Conservation (phyloP, 164 flowering plant genomes). For the Piper longum region DNA sequence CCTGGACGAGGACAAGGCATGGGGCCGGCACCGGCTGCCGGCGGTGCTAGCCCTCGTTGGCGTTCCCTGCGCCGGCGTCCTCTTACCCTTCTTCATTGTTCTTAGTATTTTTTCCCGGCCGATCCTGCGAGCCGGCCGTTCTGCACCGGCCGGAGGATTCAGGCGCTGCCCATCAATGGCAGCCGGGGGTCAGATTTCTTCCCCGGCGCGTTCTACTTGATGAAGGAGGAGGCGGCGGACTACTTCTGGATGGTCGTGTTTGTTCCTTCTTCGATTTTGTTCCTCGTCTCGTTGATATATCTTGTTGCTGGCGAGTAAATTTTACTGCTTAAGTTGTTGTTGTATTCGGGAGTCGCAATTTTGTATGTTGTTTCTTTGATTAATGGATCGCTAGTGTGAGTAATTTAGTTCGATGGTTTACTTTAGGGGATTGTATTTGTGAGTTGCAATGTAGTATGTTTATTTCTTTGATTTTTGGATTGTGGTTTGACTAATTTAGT, state of each 20-base stretch:
- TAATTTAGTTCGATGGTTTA: no score
- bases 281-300: constrained; percentile 36
- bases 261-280: constrained; percentile 49
- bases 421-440: no score
- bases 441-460: no score
- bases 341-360: no score
- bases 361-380: no score
- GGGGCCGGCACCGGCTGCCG: constrained; percentile 57
- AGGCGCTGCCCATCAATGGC: constrained; percentile 26
- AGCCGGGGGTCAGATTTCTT: constrained; percentile 39
- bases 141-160: constrained; percentile 36
- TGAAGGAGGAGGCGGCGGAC: constrained; percentile 74
- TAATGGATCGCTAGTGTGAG: no score
- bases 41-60: constrained; percentile 12
- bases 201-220: constrained; percentile 68
- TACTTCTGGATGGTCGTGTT: constrained; percentile 84
- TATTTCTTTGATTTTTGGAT: not conserved
- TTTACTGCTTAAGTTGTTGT: not conserved
- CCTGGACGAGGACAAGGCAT: constrained; percentile 70
- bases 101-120: constrained; percentile 61
- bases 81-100: constrained; percentile 37
- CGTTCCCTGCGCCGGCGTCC: constrained; percentile 26
- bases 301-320: constrained; percentile 55
- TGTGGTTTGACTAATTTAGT: no score
- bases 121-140: constrained; percentile 42